Base-by-base conservation (phyloP, 257 asterid species). In the Plectranthus barbatus region DNA sequence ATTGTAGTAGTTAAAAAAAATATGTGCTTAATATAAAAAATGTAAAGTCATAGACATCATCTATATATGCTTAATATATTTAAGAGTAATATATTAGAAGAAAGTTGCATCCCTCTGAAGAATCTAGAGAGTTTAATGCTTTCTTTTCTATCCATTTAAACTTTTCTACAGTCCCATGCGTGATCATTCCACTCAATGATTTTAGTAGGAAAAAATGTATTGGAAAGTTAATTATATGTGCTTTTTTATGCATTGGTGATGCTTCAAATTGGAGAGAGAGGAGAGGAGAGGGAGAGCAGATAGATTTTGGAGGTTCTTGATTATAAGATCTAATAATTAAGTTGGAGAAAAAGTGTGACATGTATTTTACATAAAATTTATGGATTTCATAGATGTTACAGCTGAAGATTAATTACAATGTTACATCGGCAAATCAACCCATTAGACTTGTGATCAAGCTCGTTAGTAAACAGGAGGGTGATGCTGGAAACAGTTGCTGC, bases 91-190 rank as follows among this genome's bases (percentile, higher is more conserved):
- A n/a, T n/a, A n/a, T n/a, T n/a, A n/a, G n/a, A n/a, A n/a, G n/a
- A n/a, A n/a, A n/a, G 24, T 21, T 14, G 15, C 6, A 47, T 58
- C 46, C 62, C 68, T 52, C 63, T 60, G 19, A 3, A 40, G 34
- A 17, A 49, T 60, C 61, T 64, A 14, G 12, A 40, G 60, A 41
- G 56, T 41, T 48, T 48, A 56, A 48, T 48, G 67, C 53, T 21
- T 21, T 36, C 26, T 42, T 40, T 40, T 2, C 39, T 36, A 50
- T 46, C 47, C 67, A 59, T n/a, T 31, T 58, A 58, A 15, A 37
- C 26, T 46, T 47, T 46, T 45, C 40, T 39, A 39, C 2, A 36
- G 14, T 37, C 39, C 8, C 15, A 60, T 31, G 69, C 69, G 59
- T 33, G 1, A 19, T 20, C 29, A 51, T 51, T 18, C 73, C 67